These are phyloP conservation scores for Fraxinus pennsylvanica DNA, from an alignment of 257 asterid genomes.

Conservation along the genomic window DNA sequence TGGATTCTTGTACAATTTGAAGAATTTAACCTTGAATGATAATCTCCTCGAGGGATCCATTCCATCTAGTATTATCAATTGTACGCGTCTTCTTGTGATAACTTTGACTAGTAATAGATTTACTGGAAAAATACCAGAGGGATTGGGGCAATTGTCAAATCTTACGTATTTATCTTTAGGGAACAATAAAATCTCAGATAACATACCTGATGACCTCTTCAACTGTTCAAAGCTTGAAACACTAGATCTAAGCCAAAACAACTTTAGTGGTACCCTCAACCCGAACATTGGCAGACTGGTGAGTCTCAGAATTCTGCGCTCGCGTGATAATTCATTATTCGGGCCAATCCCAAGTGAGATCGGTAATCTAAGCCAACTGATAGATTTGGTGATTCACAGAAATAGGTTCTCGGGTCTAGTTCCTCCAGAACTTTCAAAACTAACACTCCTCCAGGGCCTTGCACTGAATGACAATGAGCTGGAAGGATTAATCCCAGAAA, in stretches of 20 bases:
- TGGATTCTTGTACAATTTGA: conserved; percentile 60
- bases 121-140: conserved; percentile 54
- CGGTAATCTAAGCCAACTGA: conserved; percentile 49
- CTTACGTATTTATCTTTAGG: conserved; percentile 56
- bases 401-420: conserved; percentile 61
- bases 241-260: conserved; percentile 47
- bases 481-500: conserved; percentile 57
- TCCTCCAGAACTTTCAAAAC: conserved; percentile 60
- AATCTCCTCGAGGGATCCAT: conserved; percentile 60
- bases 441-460: conserved; percentile 65
- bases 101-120: conserved; percentile 40
- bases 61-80: conserved; percentile 60
- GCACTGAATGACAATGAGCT: conserved; percentile 43
- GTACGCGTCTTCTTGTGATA: conserved; percentile 52
- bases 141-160: conserved; percentile 45
- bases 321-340: conserved; percentile 32
- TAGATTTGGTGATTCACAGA: conserved; percentile 44
- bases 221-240: conserved; percentile 53
- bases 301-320: conserved; percentile 47
- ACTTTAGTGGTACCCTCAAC: conserved; percentile 44
- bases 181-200: conserved; percentile 47
- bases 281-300: conserved; percentile 47
- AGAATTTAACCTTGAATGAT: conserved; percentile 47
- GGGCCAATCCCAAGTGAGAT: conserved; percentile 71
- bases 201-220: conserved; percentile 63